A percentile compares a stretch with the other conserved stretches of the same genome.
Evolutionary conservation across 2,329 filamentous ascomycete species (phyloP).

Genomic region (Fusarium nurragi): DNA sequence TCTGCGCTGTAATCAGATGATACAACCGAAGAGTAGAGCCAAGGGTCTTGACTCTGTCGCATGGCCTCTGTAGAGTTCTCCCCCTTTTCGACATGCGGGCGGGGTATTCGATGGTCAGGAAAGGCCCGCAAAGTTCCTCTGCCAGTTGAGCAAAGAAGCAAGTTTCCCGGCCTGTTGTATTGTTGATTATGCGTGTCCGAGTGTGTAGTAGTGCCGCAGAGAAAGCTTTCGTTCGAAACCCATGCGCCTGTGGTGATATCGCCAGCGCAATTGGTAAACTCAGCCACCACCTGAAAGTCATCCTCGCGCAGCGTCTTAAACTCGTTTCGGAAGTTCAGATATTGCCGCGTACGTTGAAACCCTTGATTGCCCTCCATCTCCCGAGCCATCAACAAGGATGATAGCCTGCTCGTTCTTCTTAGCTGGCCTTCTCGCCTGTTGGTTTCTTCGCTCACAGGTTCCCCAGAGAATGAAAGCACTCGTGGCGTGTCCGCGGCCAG

Average conservation of each 20-base stretch:
- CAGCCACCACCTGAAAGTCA: constrained; percentile 57
- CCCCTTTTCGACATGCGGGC: constrained; percentile 62
- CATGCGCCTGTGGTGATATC: constrained; percentile 68
- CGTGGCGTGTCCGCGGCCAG: constrained; percentile 20
- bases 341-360: constrained; percentile 53
- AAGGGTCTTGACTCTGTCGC: constrained; percentile 67
- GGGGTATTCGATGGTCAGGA: constrained; percentile 65
- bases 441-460: constrained; percentile 15
- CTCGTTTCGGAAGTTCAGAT: constrained; percentile 57
- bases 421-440: constrained; percentile 17
- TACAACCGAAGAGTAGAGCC: constrained; percentile 72
- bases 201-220: constrained; percentile 71
- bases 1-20: constrained; percentile 64
- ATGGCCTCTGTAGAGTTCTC: constrained; percentile 67
- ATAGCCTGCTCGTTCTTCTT: constrained; percentile 43
- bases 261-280: constrained; percentile 70
- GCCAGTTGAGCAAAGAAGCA: constrained; percentile 63
- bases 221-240: constrained; percentile 62
- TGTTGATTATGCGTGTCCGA: constrained; percentile 71
- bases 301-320: constrained; percentile 62
- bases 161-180: constrained; percentile 72
- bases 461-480: constrained; percentile 42
- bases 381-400: constrained; percentile 58
- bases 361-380: constrained; percentile 59
- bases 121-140: constrained; percentile 59